Conservation (phyloP, 2,329 filamentous ascomycete species). For the Fusarium sp. region DNA sequence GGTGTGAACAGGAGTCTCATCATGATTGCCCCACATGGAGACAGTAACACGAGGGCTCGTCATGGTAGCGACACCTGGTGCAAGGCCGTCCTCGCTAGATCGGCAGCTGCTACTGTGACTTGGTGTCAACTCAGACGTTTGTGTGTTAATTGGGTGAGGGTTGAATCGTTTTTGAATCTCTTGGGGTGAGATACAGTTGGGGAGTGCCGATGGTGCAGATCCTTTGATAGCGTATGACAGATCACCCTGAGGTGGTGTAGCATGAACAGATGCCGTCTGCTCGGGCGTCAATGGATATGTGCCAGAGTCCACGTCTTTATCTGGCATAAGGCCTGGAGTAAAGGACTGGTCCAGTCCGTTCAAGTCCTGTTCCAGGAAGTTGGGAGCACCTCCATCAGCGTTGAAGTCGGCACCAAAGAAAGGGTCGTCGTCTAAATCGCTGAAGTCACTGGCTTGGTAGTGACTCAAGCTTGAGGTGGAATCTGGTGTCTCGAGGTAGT, state of each 20-base stretch:
- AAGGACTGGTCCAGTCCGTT: conserved; percentile 36
- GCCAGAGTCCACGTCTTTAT: conserved; percentile 39
- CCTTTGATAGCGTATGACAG: conserved; percentile 41
- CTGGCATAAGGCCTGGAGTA: conserved; percentile 24
- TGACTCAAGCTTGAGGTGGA: conserved; percentile 59
- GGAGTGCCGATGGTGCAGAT: conserved; percentile 38
- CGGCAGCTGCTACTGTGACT: conserved; percentile 59
- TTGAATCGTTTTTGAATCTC: conserved; percentile 55
- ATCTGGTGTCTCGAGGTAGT: conserved; percentile 58
- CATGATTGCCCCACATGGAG: conserved; percentile 63
- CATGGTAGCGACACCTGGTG: conserved; percentile 53
- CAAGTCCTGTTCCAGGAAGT: conserved; percentile 55
- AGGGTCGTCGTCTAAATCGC: conserved; percentile 59
- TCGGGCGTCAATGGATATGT: conserved; percentile 62
- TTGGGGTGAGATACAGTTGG: conserved; percentile 54
- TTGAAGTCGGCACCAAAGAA: conserved; percentile 63
- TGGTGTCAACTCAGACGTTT: conserved; percentile 57
- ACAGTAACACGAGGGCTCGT: conserved; percentile 66
- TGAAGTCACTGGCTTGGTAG: conserved; percentile 61
- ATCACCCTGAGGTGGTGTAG: conserved; percentile 54
- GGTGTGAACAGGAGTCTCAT: conserved; percentile 48
- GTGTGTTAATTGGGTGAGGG: conserved; percentile 44
- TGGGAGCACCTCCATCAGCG: conserved; percentile 54
- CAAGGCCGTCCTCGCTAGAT: conserved; percentile 61
- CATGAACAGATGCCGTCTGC: conserved; percentile 59